Conservation (phyloP, 768 basidiomycete species). For the Leucosporidium yakuticum region DNA sequence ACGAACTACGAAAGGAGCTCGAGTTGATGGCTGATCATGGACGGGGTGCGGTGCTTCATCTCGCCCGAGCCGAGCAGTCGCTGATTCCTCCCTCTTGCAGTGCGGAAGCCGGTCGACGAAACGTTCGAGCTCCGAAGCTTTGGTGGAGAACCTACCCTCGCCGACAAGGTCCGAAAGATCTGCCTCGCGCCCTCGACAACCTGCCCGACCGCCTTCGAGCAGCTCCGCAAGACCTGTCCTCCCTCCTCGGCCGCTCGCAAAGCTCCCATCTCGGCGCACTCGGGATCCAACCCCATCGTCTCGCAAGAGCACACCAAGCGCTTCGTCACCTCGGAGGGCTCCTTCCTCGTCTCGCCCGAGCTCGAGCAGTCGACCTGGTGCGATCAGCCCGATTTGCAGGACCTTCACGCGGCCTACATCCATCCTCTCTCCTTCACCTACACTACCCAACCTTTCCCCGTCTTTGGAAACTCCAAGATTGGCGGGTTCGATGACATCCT, state of each 20-base stretch:
- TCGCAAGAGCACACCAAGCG: neutral
- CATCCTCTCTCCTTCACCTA: slow-evolving; percentile 11
- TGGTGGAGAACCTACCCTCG: neutral
- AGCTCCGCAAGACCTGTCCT: slow-evolving; percentile 4
- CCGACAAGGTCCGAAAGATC: neutral
- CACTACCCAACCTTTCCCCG: slow-evolving; percentile 6
- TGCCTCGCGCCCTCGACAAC: neutral
- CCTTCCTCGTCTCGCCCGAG: slow-evolving; percentile 1
- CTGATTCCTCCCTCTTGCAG: neutral
- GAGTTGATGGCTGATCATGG: neutral
- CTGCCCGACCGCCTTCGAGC: neutral
- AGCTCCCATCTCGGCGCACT: neutral
- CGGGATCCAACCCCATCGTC: neutral
- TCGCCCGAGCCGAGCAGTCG: neutral
- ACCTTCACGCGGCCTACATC: slow-evolving; percentile 10
- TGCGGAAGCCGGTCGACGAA: neutral
- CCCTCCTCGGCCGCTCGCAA: slow-evolving; percentile 4
- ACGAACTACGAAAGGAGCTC: neutral
- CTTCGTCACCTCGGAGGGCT: slow-evolving; percentile 8
- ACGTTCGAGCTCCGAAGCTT: neutral
- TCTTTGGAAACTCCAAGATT: slow-evolving; percentile 14
- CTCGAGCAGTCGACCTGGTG: slow-evolving; percentile 17
- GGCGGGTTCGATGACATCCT: slow-evolving; percentile 12
- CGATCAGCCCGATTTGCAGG: slow-evolving; percentile 22
- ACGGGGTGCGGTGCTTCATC: neutral